Base-by-base conservation (phyloP, 1,139 yeast species). In the Yamadazyma mexicana region DNA sequence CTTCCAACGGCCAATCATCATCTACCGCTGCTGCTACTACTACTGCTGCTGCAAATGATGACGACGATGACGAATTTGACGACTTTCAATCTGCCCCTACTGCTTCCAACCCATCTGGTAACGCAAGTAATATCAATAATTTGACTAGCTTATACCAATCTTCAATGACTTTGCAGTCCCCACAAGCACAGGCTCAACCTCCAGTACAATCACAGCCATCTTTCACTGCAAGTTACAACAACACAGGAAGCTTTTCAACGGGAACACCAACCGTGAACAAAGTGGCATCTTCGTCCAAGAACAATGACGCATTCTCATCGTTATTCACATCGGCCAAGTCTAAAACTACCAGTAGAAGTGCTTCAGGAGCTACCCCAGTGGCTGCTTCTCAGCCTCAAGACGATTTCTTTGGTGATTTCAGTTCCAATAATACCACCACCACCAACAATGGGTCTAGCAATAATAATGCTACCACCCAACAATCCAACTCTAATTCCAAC, bases 21-120 rank as follows among this genome's bases (percentile, higher is more conserved):
- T n/a, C n/a, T n/a, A n/a, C n/a, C n/a, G n/a, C n/a, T n/a, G n/a
- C n/a, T 14, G 49, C 52, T 17, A 47, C 64, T 8, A 44, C 47
- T 14, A 49, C 52, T 17, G 47, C 64, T 8, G 45, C 47, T 10
- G 47, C 47, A 17, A 45, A 49, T 22, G 48, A 54, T 2, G 81
- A 70, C 16, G 86, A 81, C 31, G 97, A 89, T 52, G 97, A 89
- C 52, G 98, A 91, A 31, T 91, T 91, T 62, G 96, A 87, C 49
- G 98, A 92, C 51, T 91, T 91, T 75, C 97, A 91, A 62, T 81
- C 87, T 39, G 95, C 96, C 4, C 77, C 54, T 59, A 70, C 50
- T 47, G 62, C 56, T 30, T 64, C 34, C 68, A 61, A 55, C 62
- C 16, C 8, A 5, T 12, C 29, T 26, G 29, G 15, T 12, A 11